Base-by-base conservation (phyloP, 2,329 filamentous ascomycete genomes). In the Cytospora chrysosperma region DNA sequence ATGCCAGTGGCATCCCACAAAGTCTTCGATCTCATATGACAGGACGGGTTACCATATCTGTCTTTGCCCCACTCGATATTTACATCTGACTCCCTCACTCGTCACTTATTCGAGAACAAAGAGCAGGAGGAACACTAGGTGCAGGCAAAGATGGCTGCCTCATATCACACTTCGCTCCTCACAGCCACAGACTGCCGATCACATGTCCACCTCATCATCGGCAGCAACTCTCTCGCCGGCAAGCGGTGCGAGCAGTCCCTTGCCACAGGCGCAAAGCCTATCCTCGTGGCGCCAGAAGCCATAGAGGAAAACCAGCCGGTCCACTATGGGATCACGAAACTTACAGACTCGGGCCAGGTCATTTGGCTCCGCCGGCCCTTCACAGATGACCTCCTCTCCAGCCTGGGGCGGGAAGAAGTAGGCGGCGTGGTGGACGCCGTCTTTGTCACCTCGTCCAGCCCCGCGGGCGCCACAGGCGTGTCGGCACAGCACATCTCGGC, bases 221-320 rank as follows among this genome's bases (percentile, higher is more conserved):
- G 95, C 64, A 88, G 89, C 37, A 95, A 93, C 71, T 88, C 94
- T 17, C 84, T 99, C 49, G 94, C 95, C n/a, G 89, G 90, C 59
- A 85, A 92, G 34, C 86, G 95, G 70, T 96, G 91, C 77, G 79
- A 84, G 15, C 91, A 92, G 72, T 93, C 92, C 3, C 77, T 97
- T 57, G 85, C 89, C 70, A 90, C 92, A 19, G 94, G 94, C 70
- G 95, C 95, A 56, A 85, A 76, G 54, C 92, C 95, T 0, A 84
- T 95, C 50, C 78, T 98, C 52, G 82, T 99, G 71, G 87, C 92
- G 3, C 88, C 92, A 0, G 83, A 84, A 61, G 28, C 40, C 56
- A 30, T 53, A 61, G 32, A n/a, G n/a, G n/a, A 52, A 49, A 81
- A 84, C 1, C 80, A 82, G 9, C 83, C 86, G 49, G 72, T 87